Conservation (phyloP, 192 early-diverging fungal genomes). For the Coemansia sp. region DNA sequence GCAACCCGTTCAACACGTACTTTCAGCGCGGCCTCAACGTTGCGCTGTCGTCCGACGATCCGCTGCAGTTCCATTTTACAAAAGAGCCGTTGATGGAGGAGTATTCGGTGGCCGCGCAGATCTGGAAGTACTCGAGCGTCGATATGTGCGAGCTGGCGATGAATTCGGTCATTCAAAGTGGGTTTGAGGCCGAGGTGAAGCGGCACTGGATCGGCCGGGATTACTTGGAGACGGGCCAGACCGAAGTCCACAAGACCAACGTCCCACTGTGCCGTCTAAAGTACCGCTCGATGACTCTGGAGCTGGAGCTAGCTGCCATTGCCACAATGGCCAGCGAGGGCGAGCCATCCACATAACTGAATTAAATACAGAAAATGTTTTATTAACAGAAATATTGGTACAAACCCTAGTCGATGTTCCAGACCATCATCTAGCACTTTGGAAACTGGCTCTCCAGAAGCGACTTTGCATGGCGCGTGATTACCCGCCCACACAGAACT, state of each 20-base stretch:
- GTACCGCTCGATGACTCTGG: conserved; percentile 80
- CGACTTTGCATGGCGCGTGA: conserved; percentile 50
- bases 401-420: conserved; percentile 16
- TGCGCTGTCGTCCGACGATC: conserved; percentile 91
- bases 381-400: neutral
- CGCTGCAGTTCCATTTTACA: conserved; percentile 95
- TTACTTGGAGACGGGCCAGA: conserved; percentile 72
- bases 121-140: conserved; percentile 86
- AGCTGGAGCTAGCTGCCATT: conserved; percentile 65
- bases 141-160: conserved; percentile 96
- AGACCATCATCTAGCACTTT: conserved; percentile 54
- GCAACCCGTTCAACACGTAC: conserved; percentile 86
- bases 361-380: conserved; percentile 4
- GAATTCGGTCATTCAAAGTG: conserved; percentile 86
- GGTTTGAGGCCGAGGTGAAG: conserved; percentile 86
- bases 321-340: conserved; percentile 18
- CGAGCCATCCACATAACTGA: too few species aligned
- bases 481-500: conserved; percentile 44
- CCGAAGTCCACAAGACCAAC: conserved; percentile 87
- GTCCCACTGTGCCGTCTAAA: conserved; percentile 83
- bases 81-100: conserved; percentile 97
- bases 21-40: conserved; percentile 95
- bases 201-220: conserved; percentile 83
- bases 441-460: conserved; percentile 51
- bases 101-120: conserved; percentile 93